These are phyloP conservation scores for Blastocystis sp. DNA, from an alignment of 352 stramenopile genomes.

Conservation along the genomic window DNA sequence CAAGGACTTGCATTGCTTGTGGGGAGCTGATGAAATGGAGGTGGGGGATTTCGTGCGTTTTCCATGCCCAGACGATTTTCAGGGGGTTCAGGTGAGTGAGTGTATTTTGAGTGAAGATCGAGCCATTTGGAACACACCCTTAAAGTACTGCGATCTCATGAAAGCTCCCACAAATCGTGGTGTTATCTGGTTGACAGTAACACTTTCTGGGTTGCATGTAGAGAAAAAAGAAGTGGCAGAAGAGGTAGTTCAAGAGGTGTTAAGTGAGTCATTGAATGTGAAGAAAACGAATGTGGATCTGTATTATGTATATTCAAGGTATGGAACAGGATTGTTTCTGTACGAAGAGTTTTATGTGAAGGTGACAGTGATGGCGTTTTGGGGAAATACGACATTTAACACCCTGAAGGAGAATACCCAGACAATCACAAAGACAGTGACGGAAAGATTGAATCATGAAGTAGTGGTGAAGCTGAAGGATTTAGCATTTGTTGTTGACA, in stretches of 20 bases:
- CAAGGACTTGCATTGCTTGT: neutral
- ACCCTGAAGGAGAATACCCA: neutral
- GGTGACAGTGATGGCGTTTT: neutral
- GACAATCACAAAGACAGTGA: neutral
- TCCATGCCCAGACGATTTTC: neutral
- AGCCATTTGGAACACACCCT: neutral
- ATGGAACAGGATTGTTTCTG: neutral
- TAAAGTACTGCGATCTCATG: neutral
- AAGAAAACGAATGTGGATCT: neutral
- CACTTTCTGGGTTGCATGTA: neutral
- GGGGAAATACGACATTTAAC: neutral
- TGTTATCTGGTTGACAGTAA: neutral
- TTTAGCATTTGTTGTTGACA: neutral
- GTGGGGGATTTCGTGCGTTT: neutral
- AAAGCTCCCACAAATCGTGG: neutral
- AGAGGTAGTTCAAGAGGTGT: neutral
- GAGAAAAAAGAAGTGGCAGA: neutral
- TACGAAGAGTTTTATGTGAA: constrained; percentile 18
- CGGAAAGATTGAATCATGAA: neutral
- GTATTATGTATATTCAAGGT: neutral
- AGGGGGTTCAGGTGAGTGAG: neutral
- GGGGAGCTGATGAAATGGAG: neutral
- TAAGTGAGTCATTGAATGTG: neutral
- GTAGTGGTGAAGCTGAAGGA: neutral
- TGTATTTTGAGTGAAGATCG: neutral